These are phyloP conservation scores for Amanita pallidorosea DNA, from an alignment of 768 basidiomycete species.

Conservation along the genomic window DNA sequence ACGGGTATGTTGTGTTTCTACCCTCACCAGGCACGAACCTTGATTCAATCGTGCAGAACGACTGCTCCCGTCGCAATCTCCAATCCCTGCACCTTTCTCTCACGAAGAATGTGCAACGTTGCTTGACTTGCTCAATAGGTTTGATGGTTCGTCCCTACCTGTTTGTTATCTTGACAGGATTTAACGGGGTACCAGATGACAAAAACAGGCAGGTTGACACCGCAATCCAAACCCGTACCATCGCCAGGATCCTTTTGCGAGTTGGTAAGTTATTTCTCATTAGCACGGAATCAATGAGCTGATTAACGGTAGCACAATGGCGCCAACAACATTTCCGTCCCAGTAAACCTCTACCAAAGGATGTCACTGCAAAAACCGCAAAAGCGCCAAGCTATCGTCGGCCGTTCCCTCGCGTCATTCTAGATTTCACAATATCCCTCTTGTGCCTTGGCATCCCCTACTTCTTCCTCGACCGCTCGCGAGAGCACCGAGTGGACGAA, in stretches of 20 bases:
- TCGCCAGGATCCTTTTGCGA: slow-evolving; percentile 59
- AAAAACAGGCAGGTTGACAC: slow-evolving; percentile 18
- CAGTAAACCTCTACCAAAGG: slow-evolving; percentile 51
- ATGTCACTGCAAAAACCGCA: slow-evolving; percentile 21
- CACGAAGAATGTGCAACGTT: slow-evolving; percentile 74
- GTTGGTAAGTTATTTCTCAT: slow-evolving; percentile 36
- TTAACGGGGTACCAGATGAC: neutral
- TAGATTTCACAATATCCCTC: slow-evolving; percentile 50
- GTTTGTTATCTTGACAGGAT: neutral
- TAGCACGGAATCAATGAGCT: neutral
- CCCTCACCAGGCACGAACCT: neutral
- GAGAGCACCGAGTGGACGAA: slow-evolving; percentile 41
- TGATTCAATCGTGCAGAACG: slow-evolving; percentile 34
- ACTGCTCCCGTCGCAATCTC: slow-evolving; percentile 48
- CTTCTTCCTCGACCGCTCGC: slow-evolving; percentile 50
- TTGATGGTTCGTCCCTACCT: slow-evolving; percentile 16
- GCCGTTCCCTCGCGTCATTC: slow-evolving; percentile 34
- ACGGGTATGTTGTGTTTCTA: slow-evolving; percentile 34
- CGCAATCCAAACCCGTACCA: slow-evolving; percentile 44
- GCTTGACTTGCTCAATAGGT: slow-evolving; percentile 35
- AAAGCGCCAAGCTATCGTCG: slow-evolving; percentile 20
- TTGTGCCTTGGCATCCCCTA: slow-evolving; percentile 76
- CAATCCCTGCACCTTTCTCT: slow-evolving; percentile 55
- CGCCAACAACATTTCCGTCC: slow-evolving; percentile 63
- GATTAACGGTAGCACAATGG: slow-evolving; percentile 43